Evolutionary conservation across 306 rosid species (phyloP).

Genomic region (Crataegus laevigata): DNA sequence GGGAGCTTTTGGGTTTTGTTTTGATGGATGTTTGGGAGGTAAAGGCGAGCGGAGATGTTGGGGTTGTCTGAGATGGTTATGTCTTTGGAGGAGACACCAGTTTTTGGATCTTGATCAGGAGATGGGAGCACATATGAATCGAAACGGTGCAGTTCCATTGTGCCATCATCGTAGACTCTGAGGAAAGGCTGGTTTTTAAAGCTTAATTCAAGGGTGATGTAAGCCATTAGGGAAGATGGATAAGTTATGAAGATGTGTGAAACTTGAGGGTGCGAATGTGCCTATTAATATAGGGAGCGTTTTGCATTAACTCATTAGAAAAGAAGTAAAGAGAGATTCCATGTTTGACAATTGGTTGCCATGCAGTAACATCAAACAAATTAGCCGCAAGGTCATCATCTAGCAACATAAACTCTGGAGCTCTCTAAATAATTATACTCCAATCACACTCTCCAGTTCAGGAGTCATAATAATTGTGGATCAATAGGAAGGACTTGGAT

Average conservation of each 20-base stretch:
- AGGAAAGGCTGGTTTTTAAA: conserved; percentile 30
- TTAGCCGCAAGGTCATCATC: too few relatives aligned
- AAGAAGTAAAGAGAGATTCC: too few relatives aligned
- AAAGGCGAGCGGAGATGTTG: conserved; percentile 33
- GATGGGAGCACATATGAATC: conserved; percentile 22
- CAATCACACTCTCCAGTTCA: too few relatives aligned
- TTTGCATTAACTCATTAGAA: too few relatives aligned
- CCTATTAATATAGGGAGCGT: too few relatives aligned
- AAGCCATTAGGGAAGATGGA: not conserved
- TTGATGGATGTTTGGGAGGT: conserved; percentile 25
- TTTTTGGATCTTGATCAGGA: conserved; percentile 13
- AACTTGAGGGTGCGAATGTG: too few relatives aligned
- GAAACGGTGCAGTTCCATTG: conserved; percentile 5
- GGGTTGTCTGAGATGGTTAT: conserved; percentile 28
- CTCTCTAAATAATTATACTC: too few relatives aligned
- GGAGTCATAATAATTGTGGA: too few relatives aligned
- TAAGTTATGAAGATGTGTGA: not conserved
- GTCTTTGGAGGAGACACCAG: conserved; percentile 47
- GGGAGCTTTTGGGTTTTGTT: conserved; percentile 23
- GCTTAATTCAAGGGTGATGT: conserved; percentile 22
- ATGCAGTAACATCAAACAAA: too few relatives aligned
- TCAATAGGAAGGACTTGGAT: too few relatives aligned
- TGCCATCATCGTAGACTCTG: conserved; percentile 40
- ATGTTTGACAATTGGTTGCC: too few relatives aligned
- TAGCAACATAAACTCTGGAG: too few relatives aligned